Evolutionary conservation across 1,284 basidiomycete species (phyloP).

Genomic region (Coniferiporia weirii): DNA sequence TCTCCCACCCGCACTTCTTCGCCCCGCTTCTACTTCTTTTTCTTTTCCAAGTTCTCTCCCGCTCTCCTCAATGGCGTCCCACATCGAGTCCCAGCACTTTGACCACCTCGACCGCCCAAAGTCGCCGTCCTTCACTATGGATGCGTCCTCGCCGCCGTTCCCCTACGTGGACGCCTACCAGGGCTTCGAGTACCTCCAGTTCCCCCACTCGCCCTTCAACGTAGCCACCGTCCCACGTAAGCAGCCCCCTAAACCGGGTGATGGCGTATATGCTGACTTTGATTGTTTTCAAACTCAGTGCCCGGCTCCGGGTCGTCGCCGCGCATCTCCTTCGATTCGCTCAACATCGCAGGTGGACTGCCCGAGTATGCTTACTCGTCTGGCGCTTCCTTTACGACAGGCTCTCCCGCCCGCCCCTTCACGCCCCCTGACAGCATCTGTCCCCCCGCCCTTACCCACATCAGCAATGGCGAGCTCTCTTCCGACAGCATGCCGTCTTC

Average conservation of each 20-base stretch:
- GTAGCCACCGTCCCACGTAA: constrained; percentile 38
- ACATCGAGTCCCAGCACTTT: constrained; percentile 17
- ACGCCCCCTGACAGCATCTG: constrained; percentile 66
- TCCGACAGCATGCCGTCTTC: constrained; percentile 57
- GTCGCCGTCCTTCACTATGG: constrained; percentile 36
- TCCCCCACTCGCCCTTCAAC: constrained; percentile 17
- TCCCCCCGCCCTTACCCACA: constrained; percentile 63
- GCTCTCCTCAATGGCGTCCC: constrained; percentile 13
- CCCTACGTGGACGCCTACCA: constrained; percentile 16
- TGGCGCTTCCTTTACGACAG: constrained; percentile 41
- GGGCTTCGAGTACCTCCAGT: constrained; percentile 18
- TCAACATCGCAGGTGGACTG: constrained; percentile 46
- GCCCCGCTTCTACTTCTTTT: constrained; percentile 37
- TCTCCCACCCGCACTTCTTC: constrained; percentile 20
- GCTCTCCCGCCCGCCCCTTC: constrained; percentile 60
- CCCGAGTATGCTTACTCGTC: constrained; percentile 63
- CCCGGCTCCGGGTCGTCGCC: constrained; percentile 49
- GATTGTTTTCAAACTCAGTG: constrained; percentile 27
- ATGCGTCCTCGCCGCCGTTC: constrained; percentile 18
- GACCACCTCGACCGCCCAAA: constrained; percentile 23
- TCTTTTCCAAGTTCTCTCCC: constrained; percentile 43
- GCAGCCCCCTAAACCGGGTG: constrained; percentile 24
- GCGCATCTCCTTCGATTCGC: constrained; percentile 52
- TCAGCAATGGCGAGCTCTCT: constrained; percentile 63
- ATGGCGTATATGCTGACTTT: not conserved